Evolutionary conservation across 2,329 filamentous ascomycete species (phyloP), one percentile per base, ranked within the genome.

Genomic region (Macrophomina pseudophaseolina): DNA sequence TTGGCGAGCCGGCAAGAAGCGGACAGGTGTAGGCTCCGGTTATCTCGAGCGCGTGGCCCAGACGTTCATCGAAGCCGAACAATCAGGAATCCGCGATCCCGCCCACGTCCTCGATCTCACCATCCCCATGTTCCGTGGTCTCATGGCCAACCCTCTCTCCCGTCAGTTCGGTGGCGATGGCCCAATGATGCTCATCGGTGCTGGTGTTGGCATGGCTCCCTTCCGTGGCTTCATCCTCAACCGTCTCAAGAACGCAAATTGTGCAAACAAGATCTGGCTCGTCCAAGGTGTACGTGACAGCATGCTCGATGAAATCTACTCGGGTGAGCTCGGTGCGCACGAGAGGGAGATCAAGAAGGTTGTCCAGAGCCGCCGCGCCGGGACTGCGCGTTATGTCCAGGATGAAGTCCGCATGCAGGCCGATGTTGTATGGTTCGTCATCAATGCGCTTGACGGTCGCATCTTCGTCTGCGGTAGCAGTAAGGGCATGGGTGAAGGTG

Each of bases 191-290:
- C 87, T 99, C 56, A 97, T 99, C 72, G 95, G 95, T 38, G 95
- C 95, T 4, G 95, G 95, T 65, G 95, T 99, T 28, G 95, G 95
- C 70, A 94, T 99, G 79, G 95, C 95, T 11, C 95, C 95, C 0
- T 99, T 99, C 89, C 90, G 95, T 58, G 95, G 95, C 67, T 99
- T 99, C 78, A 96, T 99, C 52, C 92, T 98, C 81, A 92, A 96
- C 68, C 88, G 94, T 12, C 85, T 97, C 66, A 94, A 94, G 85
- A 95, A 93, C 69, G 94, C 94, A 75, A 97, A 96, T 81, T 97
- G 94, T 75, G 93, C 93, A 69, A 97, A 97, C 84, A 97, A 97
- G 82, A 94, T 97, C 73, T 97, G 94, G 94, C 92, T 97, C 53
- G 87, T 97, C 52, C 94, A 97, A 80, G 94, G 94, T 46, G 89